Base-by-base conservation (phyloP, 2,329 filamentous ascomycete species). In the Acarospora socialis region DNA sequence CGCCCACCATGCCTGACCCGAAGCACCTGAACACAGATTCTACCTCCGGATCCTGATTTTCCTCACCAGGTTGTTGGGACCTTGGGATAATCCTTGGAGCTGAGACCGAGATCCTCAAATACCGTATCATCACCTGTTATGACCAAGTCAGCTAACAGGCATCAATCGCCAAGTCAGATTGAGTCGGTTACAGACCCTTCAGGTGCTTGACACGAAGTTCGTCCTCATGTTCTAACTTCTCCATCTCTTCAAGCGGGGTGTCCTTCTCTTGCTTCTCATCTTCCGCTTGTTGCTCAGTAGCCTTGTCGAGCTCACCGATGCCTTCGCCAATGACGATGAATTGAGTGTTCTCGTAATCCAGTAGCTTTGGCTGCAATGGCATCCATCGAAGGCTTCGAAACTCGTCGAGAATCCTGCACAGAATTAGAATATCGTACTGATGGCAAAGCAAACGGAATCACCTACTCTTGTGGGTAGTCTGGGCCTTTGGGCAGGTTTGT, bases 271-370 rank as follows among this genome's bases (percentile, higher is more conserved):
- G 50, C 40, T 69, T 60, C 45, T 76, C 60, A 41, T 76, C 73
- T 14, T 63, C 59, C 3, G 64, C 62, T 16, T 66, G 59, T 6
- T 60, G 57, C 44, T 74, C 64, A 0, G 70, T 56, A 0, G 72
- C 74, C 37, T 68, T 70, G 3, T 63, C 58, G 5, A 70, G 46
- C 2, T 68, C 68, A 1, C 69, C 62, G 15, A 55, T 59, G 1
- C 66, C 66, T 45, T 82, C 73, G 5, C 84, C 83, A 26, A 93
- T 76, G 35, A 93, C 64, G 7, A 93, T 57, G 33, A 92, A 66
- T 48, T 92, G 81, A 0, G 78, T 70, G 42, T 81, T 79, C 20
- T 65, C 65, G 47, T 81, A 82, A 44, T 87, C 68, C 3, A 92
- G 61, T 43, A 84, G 73, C 36, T 78, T 70, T 0, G 83, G 80